Evolutionary conservation across 2,329 filamentous ascomycete species (phyloP), one percentile per base, ranked within the genome.

Genomic region (Truncatella angustata): DNA sequence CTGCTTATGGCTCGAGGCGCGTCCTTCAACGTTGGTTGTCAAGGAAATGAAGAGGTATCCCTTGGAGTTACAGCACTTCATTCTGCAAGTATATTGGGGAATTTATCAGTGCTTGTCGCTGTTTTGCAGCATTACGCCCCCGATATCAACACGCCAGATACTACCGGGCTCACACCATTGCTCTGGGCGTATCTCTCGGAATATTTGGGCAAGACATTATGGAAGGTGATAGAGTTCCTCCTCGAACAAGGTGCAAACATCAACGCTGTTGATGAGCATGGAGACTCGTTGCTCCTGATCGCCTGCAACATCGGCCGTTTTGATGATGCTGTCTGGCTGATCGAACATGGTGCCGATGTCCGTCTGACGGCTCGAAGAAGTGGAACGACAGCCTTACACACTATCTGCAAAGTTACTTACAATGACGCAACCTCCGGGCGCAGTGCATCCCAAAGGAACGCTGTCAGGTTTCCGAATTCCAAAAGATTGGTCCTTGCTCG

Each of bases 21-120:
- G n/a, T 49, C 45, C 1, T 37, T 49, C 18, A 14, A 10, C 5
- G 32, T 37, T 16, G 30, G 45, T 18, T 12, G 4, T 11, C 32
- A 20, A n/a, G 21, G 24, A n/a, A 43, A 6, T 5, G 12, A 7
- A 26, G 21, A 24, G n/a, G n/a, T n/a, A n/a, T n/a, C n/a, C n/a
- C n/a, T n/a, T n/a, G n/a, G 24, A 7, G n/a, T 46, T 6, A 46
- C 43, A 23, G 43, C 43, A 14, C 43, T 46, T 18, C 43, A 46
- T 34, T 30, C 9, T 5, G 28, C 43, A 24, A 32, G 24, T 34
- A 11, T 28, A 5, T 10, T 20, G 9, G 28, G 43, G 5, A 18
- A 46, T 34, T 9, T 46, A 6, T 21, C 23, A 21, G 9, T 32
- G 5, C 11, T 24, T 18, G 14, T 16, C n/a, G 12, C 24, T 16